Evolutionary conservation across 306 rosid species (phyloP).

Genomic region (Glycine latifolia): DNA sequence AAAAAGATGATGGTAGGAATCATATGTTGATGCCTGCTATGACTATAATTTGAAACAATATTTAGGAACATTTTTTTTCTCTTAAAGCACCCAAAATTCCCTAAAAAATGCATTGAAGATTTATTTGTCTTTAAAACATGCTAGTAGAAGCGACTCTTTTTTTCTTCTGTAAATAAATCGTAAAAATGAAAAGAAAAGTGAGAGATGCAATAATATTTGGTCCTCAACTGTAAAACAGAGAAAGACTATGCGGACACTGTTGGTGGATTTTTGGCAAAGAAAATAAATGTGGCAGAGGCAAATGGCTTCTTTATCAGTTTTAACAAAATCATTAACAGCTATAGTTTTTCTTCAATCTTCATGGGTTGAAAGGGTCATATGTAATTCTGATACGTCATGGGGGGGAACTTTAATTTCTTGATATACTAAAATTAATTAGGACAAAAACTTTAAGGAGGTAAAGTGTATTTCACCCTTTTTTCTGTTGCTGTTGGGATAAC

Average conservation of each 20-base stretch:
- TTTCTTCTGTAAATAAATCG: neutral
- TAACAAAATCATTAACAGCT: neutral
- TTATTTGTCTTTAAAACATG: constrained; percentile 20
- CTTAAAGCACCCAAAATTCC: neutral
- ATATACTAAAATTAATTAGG: neutral
- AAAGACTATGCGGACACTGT: neutral
- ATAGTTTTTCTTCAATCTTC: neutral
- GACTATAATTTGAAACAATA: constrained; percentile 6
- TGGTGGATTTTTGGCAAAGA: neutral
- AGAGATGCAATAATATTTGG: neutral
- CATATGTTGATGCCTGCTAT: constrained; percentile 32
- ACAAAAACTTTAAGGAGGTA: neutral
- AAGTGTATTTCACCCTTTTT: neutral
- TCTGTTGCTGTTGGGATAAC: neutral
- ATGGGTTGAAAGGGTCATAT: neutral
- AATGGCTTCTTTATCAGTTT: neutral
- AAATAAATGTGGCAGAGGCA: neutral
- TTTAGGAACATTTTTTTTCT: neutral
- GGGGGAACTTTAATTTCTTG: neutral
- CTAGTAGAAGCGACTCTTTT: neutral
- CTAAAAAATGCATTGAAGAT: neutral
- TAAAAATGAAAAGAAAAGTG: neutral
- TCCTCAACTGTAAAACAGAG: neutral
- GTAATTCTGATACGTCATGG: neutral
- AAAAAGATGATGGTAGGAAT: constrained; percentile 67